Conservation (phyloP, 805 yeast genomes). For the Barnettozyma pratensis region DNA sequence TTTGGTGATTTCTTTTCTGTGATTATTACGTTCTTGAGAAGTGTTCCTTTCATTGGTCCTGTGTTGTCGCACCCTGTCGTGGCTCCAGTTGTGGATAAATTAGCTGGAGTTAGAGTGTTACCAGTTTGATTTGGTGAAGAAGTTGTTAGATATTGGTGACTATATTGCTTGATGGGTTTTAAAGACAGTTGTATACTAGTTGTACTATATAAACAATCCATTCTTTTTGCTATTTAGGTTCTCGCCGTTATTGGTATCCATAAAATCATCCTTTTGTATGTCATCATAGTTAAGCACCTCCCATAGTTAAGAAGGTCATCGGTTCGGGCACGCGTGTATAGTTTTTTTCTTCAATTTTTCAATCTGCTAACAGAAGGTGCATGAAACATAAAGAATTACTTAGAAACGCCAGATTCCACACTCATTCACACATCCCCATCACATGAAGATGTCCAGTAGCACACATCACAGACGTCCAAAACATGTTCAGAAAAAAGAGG, state of each 20-base stretch:
- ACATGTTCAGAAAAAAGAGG: neutral
- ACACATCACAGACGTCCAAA: neutral
- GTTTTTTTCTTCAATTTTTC: neutral
- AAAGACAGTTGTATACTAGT: no score
- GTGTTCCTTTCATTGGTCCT: constrained; percentile 86
- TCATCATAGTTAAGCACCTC: neutral
- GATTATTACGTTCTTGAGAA: constrained; percentile 78
- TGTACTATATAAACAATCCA: no score
- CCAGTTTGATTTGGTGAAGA: constrained; percentile 42
- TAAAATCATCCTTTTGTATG: neutral
- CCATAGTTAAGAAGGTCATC: constrained; percentile 2
- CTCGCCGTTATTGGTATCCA: neutral
- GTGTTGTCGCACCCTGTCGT: constrained; percentile 71
- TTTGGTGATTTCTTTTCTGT: constrained; percentile 92
- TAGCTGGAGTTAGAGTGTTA: constrained; percentile 63
- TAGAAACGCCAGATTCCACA: neutral
- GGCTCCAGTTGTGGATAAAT: constrained; percentile 57
- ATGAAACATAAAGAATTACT: no score
- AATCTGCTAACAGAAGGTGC: no score
- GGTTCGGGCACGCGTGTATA: constrained; percentile 1
- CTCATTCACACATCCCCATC: neutral
- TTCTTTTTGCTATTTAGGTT: neutral
- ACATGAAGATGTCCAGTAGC: neutral
- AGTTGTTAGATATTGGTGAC: no score
- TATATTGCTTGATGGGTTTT: no score